phyloP scores from a whole-genome alignment of 306 rosid genomes.

The Boehmeria nivea region DNA sequence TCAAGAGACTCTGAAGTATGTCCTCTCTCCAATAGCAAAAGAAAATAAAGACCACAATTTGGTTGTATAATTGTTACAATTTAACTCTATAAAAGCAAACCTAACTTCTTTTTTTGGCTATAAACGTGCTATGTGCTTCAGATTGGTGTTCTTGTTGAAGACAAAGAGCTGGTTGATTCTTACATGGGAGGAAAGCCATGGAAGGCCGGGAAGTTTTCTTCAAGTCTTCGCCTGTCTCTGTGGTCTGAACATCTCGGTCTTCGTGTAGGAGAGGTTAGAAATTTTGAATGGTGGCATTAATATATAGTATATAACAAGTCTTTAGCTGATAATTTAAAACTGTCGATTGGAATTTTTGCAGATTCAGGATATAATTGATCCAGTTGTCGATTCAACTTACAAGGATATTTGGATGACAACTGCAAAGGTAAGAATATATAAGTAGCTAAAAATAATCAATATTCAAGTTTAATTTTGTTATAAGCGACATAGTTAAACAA shows the following conservation, averaged over 20 bases:
- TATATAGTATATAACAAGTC: background rate
- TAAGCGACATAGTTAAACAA: too few relatives aligned
- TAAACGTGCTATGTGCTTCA: too few relatives aligned
- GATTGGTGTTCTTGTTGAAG: constrained; percentile 85
- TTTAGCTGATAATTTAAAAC: constrained; percentile 24
- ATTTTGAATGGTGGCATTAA: background rate
- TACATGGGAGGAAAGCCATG: constrained; percentile 87
- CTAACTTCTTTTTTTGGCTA: too few relatives aligned
- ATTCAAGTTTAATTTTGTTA: background rate
- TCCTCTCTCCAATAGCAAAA: too few relatives aligned
- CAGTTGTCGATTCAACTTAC: constrained; percentile 76
- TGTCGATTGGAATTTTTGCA: constrained; percentile 33
- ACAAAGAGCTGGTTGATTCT: constrained; percentile 62
- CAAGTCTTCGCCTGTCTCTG: constrained; percentile 72
- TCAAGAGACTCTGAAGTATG: constrained; percentile 96
- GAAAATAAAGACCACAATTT: too few relatives aligned
- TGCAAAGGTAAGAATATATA: constrained; percentile 62
- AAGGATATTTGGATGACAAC: constrained; percentile 90
- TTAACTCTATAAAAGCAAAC: too few relatives aligned
- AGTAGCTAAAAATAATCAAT: too few relatives aligned
- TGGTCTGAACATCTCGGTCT: constrained; percentile 99
- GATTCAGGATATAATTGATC: constrained; percentile 67
- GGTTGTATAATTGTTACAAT: too few relatives aligned
- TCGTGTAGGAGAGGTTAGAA: constrained; percentile 65
- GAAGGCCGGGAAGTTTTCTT: constrained; percentile 88